Conservation (phyloP, 148 eudicot genomes). For the Fagopyrum esculentum region DNA sequence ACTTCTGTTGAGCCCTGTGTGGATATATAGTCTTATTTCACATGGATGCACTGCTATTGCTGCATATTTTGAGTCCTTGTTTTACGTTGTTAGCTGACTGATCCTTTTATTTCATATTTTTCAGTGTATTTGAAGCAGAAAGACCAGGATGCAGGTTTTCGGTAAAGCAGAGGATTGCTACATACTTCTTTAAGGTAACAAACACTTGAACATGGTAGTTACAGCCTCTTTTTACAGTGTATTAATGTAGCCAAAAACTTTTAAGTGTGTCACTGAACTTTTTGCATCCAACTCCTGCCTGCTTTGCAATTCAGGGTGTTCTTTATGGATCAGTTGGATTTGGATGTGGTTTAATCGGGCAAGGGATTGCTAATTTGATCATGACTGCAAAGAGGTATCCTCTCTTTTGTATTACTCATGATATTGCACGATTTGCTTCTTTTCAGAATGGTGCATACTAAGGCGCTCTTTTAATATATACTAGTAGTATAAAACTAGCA, state of each 20-base stretch:
- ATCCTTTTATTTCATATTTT: constrained; percentile 9
- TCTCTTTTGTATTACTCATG: neutral
- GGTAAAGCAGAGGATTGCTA: constrained; percentile 42
- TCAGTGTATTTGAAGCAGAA: constrained; percentile 74
- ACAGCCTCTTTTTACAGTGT: neutral
- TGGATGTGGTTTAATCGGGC: constrained; percentile 56
- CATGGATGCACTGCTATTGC: neutral
- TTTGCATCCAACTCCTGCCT: neutral
- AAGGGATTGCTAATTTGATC: constrained; percentile 61
- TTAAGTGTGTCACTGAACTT: neutral
- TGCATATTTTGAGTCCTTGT: neutral
- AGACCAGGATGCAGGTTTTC: constrained; percentile 65
- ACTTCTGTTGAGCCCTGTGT: too few relatives aligned
- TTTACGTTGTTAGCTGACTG: neutral
- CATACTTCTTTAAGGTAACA: constrained; percentile 59
- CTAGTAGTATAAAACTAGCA: neutral
- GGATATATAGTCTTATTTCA: too few relatives aligned
- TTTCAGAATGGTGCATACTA: neutral
- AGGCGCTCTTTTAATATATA: neutral
- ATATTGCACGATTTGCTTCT: neutral
- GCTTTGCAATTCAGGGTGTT: constrained; percentile 35
- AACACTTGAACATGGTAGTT: neutral
- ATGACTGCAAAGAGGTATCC: constrained; percentile 62
- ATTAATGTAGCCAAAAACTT: neutral
- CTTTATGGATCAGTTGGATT: constrained; percentile 61